Conservation (phyloP, 768 basidiomycete genomes). For the Mrakia gelida region DNA sequence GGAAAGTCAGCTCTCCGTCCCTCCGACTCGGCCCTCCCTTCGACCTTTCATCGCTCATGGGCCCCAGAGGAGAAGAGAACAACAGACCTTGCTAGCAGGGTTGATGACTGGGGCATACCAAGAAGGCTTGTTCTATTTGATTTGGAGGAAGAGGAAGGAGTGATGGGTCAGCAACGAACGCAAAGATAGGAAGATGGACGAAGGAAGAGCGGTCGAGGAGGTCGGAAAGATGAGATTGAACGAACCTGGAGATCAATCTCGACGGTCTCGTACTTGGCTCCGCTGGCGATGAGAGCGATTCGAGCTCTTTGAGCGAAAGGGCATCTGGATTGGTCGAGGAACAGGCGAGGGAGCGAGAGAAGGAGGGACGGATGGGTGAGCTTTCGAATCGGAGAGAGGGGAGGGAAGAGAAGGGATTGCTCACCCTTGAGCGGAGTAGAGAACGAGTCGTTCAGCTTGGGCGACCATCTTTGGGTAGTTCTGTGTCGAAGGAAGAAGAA, state of each 20-base stretch:
- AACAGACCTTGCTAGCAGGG: not conserved
- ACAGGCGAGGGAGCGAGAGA: no score
- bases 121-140: not conserved
- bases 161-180: not conserved
- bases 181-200: no score
- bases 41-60: no score
- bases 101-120: not conserved
- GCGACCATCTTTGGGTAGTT: no score
- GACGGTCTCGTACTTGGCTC: not conserved
- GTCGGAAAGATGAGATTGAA: not conserved
- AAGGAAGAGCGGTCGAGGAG: not conserved
- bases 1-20: not conserved
- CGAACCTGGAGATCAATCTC: not conserved
- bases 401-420: not conserved
- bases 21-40: not conserved
- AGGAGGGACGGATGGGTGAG: not conserved
- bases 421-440: not conserved
- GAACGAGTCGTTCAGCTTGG: not conserved
- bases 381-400: no score
- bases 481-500: no score
- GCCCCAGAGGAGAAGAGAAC: no score
- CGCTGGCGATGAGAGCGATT: not conserved
- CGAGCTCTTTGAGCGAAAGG: not conserved
- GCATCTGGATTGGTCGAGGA: not conserved
- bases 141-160: not conserved